Base-by-base conservation (phyloP, 352 stramenopile genomes). In the Phytophthora ramorum region DNA sequence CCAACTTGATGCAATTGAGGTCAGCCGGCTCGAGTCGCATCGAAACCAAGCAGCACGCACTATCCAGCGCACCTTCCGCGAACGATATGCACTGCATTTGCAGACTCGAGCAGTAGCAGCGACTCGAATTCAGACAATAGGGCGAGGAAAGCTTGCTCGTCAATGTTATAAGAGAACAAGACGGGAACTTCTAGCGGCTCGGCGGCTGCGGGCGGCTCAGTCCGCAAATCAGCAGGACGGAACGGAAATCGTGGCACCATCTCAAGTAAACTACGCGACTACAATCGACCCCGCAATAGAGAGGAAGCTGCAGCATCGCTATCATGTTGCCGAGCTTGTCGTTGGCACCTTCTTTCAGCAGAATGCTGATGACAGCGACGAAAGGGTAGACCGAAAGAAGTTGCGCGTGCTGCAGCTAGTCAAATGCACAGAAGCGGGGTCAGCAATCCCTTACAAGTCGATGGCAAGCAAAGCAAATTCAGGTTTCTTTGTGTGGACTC, bases 21-120 rank as follows among this genome's bases (percentile, higher is more conserved):
- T 43, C 19, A 63, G 69, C 6, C 13, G 54, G 5, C 19, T 35
- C 2, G 16, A 43, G 0, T n/a, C 32, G 0, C 48, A 52, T 20
- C 47, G 53, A 20, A 56, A 73, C 10, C 34, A 59, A 7, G 83
- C 79, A 13, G 77, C 79, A 4, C 28, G 62, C 0, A 53, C 34
- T 0, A 86, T 90, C 30, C 83, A 92, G 45, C 67, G 58, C 3
- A 65, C 62, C 2, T 78, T 87, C 53, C 77, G 76, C 0, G 54
- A 86, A 4, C 69, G 60, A 22, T 78, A 68, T 20, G 58, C 72
- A 1, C 52, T 74, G 9, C 71, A 76, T 35, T 63, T 87, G 41
- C 54, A 72, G 7, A 63, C 44, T 14, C 65, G 79, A 37, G 38
- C 52, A 34, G 47, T 54, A 22, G 75, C 79, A 16, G 65, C 59